Percentiles rank a stretch among this genome's conserved stretches.
Evolutionary conservation across 192 early-diverging fungal species (phyloP).

Genomic region (Lobulomyces angularis): DNA sequence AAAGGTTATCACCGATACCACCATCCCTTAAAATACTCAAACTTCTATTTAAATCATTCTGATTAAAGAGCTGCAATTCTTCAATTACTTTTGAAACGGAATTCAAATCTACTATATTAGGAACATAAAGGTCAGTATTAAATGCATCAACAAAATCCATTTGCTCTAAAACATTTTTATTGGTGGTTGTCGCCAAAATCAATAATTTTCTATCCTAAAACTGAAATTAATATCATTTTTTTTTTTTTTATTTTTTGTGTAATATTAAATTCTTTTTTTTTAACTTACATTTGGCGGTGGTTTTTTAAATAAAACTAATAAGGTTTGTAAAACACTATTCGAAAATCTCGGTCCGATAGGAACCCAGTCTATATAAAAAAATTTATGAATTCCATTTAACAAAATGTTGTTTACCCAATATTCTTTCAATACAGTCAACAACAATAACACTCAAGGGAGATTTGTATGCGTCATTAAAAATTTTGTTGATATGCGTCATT

Average conservation of each 20-base stretch:
- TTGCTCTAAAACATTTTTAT: constrained; percentile 63
- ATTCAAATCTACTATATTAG: constrained; percentile 56
- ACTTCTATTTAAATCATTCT: constrained; percentile 31
- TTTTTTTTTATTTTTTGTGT: too few species aligned
- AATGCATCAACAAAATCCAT: constrained; percentile 84
- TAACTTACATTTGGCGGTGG: constrained; percentile 60
- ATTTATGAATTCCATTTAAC: neutral
- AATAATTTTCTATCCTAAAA: constrained; percentile 57
- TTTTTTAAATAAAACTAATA: constrained; percentile 86
- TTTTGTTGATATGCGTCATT: constrained; percentile 73
- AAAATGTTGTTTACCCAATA: constrained; percentile 46
- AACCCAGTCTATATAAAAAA: constrained; percentile 61
- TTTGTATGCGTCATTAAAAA: constrained; percentile 97
- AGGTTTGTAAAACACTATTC: constrained; percentile 80
- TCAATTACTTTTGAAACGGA: constrained; percentile 44
- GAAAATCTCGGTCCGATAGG: constrained; percentile 91
- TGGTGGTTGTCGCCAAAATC: constrained; percentile 79
- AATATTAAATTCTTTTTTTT: too few species aligned
- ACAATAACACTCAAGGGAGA: constrained; percentile 88
- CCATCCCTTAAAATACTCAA: constrained; percentile 36
- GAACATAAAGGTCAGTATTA: constrained; percentile 70
- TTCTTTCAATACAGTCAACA: constrained; percentile 84
- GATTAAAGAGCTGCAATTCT: neutral
- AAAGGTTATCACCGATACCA: constrained; percentile 43
- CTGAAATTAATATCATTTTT: constrained; percentile 1